Evolutionary conservation across 805 yeast species (phyloP).

Genomic region (Yamadazyma ubonensis): DNA sequence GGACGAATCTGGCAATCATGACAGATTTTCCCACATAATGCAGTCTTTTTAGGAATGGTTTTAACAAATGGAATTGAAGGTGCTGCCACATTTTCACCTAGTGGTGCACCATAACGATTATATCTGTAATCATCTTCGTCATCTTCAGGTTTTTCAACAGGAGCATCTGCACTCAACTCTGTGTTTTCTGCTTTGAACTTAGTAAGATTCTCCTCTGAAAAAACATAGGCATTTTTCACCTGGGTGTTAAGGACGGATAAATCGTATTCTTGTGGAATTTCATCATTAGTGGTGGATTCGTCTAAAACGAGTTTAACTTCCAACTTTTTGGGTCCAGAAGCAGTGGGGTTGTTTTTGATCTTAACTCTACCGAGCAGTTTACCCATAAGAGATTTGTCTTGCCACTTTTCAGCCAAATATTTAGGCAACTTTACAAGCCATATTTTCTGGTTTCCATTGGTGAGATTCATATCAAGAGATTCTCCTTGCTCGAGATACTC

Average conservation of each 20-base stretch:
- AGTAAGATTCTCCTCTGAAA: constrained; percentile 79
- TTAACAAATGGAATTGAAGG: constrained; percentile 73
- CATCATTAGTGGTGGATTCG: constrained; percentile 17
- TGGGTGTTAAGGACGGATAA: constrained; percentile 71
- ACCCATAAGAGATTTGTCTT: constrained; percentile 59
- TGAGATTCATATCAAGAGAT: constrained; percentile 72
- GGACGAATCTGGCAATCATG: constrained; percentile 93
- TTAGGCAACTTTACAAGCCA: constrained; percentile 93
- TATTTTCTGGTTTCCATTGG: constrained; percentile 63
- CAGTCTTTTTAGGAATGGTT: constrained; percentile 86
- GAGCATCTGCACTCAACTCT: constrained; percentile 13
- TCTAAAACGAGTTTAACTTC: constrained; percentile 60
- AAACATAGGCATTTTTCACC: constrained; percentile 82
- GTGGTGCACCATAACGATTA: constrained; percentile 11
- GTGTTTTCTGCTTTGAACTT: constrained; percentile 48
- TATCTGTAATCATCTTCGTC: constrained; percentile 9
- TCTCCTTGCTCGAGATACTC: constrained; percentile 56
- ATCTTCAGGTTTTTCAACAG: constrained; percentile 13
- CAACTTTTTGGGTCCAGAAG: constrained; percentile 26
- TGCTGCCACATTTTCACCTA: neutral
- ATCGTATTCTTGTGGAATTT: constrained; percentile 83
- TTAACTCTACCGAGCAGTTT: constrained; percentile 78
- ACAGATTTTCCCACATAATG: constrained; percentile 79
- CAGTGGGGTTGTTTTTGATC: constrained; percentile 50
- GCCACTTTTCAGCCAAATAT: constrained; percentile 81